Percentiles rank a stretch among this genome's conserved stretches.
These are phyloP conservation scores for Phylloporus sp. DNA, from an alignment of 768 basidiomycete genomes.

Conservation along the genomic window DNA sequence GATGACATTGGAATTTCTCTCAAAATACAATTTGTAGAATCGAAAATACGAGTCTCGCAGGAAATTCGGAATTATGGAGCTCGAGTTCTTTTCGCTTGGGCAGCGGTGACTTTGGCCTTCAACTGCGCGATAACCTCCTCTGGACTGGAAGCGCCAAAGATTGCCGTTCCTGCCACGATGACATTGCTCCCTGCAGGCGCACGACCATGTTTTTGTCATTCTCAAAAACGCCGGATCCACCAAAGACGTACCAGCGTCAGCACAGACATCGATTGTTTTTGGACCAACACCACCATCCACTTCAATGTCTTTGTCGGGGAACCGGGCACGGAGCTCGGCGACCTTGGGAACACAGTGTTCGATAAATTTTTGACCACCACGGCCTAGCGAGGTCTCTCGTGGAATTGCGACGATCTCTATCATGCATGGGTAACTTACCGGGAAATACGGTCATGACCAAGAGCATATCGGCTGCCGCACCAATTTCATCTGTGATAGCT, in stretches of 20 bases:
- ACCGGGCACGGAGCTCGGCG: constrained; percentile 80
- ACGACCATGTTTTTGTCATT: background rate
- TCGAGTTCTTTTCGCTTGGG: constrained; percentile 46
- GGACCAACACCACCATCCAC: constrained; percentile 98
- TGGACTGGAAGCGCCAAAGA: constrained; percentile 81
- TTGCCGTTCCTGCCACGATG: constrained; percentile 95
- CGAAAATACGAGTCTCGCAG: background rate
- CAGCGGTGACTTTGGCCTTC: constrained; percentile 65
- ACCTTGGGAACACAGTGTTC: constrained; percentile 93
- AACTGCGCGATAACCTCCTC: constrained; percentile 71
- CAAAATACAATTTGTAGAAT: background rate
- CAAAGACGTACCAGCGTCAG: constrained; percentile 67
- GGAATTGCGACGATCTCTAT: background rate
- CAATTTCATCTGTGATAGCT: constrained; percentile 84
- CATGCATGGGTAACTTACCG: constrained; percentile 40
- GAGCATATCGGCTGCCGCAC: constrained; percentile 84
- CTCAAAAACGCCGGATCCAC: background rate
- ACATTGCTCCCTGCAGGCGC: constrained; percentile 81
- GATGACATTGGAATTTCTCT: constrained; percentile 20
- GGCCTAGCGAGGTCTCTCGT: constrained; percentile 43
- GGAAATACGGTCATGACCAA: constrained; percentile 99
- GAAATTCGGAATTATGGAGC: constrained; percentile 4
- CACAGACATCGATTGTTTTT: constrained; percentile 82
- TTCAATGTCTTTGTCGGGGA: constrained; percentile 94
- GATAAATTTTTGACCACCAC: constrained; percentile 95